Base-by-base conservation (phyloP, 1,139 yeast genomes). In the Entelexis paramagnoliae region DNA sequence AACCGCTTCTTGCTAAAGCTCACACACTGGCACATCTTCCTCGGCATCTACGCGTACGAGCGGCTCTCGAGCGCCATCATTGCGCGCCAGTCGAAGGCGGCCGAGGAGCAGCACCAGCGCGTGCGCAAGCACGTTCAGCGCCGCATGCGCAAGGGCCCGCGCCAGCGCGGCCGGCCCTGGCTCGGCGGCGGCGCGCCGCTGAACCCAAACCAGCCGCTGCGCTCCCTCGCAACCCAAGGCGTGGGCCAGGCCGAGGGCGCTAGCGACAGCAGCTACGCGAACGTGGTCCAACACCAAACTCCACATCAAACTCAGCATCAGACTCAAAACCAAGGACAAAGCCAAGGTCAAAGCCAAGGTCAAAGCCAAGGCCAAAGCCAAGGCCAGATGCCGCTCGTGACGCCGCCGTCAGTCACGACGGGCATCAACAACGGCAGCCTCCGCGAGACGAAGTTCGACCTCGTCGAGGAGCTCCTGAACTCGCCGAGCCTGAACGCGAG, bases 11-110 rank as follows among this genome's bases (percentile, higher is more conserved):
- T 69, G 34, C 66, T 69, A 53, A 69, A 70, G 52, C 52, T 63
- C 35, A 68, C 72, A 8, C 73, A 69, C 49, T 62, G 68, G 56
- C 72, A 70, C 4, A 58, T 68, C 10, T 61, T 70, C 35, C 56
- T 67, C 36, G 54, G 60, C 14, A 69, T 69, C 13, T 70, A 63
- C 51, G 51, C 61, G 5, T 70, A 67, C 49, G 73, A 70, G 57
- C 54, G 64, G 50, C 53, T 65, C 24, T 60, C 54, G 4, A 53
- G 49, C 46, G 53, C 53, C 5, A 35, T 59, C 14, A 38, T 36
- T 9, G 17, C 49, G 22, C 59, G 56, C 22, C 52, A 57, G 17
- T 51, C 50, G 32, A 52, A 51, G 30, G 48, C 40, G 11, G 52
- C 50, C 11, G 58, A 53, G 24, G 24, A 33, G 22, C 61, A 58